Evolutionary conservation across 345 rosid species (phyloP).

Genomic region (Trapa incisa): DNA sequence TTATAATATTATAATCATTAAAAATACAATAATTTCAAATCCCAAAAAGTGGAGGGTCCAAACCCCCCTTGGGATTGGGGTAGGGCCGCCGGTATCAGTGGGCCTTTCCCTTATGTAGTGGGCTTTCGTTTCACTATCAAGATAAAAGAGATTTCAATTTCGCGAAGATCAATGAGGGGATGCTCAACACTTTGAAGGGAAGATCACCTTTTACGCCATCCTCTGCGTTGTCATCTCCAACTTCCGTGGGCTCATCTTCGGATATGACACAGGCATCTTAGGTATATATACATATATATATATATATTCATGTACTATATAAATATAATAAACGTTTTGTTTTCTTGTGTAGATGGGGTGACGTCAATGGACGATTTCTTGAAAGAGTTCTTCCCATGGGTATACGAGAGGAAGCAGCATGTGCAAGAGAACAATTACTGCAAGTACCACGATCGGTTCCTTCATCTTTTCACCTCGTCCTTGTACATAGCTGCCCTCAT

Average conservation of each 20-base stretch:
- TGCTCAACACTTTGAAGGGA: constrained; percentile 38
- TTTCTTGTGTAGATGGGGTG: constrained; percentile 42
- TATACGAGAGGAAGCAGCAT: constrained; percentile 42
- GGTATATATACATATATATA: background rate
- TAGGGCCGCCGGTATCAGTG: too few relatives aligned
- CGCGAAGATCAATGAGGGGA: constrained; percentile 13
- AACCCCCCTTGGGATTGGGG: too few relatives aligned
- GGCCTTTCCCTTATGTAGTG: too few relatives aligned
- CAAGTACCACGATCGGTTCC: constrained; percentile 42
- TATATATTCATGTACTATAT: too few relatives aligned
- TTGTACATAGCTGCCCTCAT: constrained; percentile 60
- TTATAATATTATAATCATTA: too few relatives aligned
- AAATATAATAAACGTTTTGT: too few relatives aligned
- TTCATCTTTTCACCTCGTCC: constrained; percentile 66
- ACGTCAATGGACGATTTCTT: constrained; percentile 76
- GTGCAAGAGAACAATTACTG: constrained; percentile 61
- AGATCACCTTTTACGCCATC: constrained; percentile 16
- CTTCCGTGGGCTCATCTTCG: constrained; percentile 23
- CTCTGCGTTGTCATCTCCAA: constrained; percentile 41
- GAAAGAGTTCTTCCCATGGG: constrained; percentile 44
- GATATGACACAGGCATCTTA: constrained; percentile 1
- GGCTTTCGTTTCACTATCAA: too few relatives aligned
- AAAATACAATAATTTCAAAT: too few relatives aligned
- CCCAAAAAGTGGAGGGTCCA: too few relatives aligned
- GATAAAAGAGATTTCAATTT: too few relatives aligned